Evolutionary conservation across 2,329 filamentous ascomycete genomes (phyloP), one percentile per base, ranked within the genome.

Genomic region (Teratosphaeria viscida): DNA sequence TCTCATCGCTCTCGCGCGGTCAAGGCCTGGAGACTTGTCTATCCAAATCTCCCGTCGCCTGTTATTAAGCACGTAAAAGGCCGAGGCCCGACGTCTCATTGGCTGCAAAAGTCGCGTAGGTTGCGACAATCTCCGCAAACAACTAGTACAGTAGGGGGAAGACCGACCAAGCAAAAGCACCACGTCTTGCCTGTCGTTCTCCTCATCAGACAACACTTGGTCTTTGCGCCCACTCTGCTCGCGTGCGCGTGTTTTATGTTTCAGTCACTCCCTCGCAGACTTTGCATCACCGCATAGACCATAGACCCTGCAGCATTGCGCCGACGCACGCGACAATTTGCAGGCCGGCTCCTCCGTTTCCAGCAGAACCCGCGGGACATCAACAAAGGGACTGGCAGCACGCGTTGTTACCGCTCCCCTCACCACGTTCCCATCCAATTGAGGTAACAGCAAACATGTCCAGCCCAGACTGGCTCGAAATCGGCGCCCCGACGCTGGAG

Each of bases 401-500:
- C 23, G 11, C 12, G 11, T 39, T 6, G 2, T 11, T 2, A 49
- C 34, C 26, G 1, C 32, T 5, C 32, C 5, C 34, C 34, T 23
- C 19, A n/a, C 53, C 10, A 4, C 12, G n/a, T 32, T 32, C 16
- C 7, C 34, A 1, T 1, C 53, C 5, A 8, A 34, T 19, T 7
- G 29, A 27, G 14, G 7, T 19, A 23, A 19, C 27, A 43, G 54
- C 54, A 54, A 55, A 7, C 54, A 63, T 63, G 59, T 47, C 61
- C 29, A 53, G 52, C 54, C 55, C 60, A 29, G 77, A 73, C 81
- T 89, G 75, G 77, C 74, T 80, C 61, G 69, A 78, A 62, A 67
- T 72, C 67, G 78, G 78, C 73, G 73, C 85, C 66, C 92, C 92
- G 59, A 90, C 90, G 63, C 81, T 97, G 76, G 92, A 96, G 74